Conservation (phyloP, 2,329 filamentous ascomycete species). For the Ophiostoma quercus region DNA sequence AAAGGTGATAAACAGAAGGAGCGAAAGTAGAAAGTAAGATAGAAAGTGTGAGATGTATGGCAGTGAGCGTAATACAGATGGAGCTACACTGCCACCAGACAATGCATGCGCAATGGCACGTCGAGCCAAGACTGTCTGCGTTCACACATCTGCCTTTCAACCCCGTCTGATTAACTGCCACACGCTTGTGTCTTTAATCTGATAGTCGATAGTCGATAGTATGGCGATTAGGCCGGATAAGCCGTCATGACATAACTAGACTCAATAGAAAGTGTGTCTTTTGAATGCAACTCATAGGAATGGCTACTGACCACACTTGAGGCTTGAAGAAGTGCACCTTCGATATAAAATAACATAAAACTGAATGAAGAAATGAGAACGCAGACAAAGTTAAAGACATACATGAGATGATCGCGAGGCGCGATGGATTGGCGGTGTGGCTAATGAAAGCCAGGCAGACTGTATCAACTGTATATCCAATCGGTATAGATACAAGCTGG, state of each 20-base stretch:
- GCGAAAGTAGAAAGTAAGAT: too few relatives aligned
- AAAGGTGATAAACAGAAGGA: not conserved
- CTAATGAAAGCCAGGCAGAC: not conserved
- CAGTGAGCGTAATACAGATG: conserved; percentile 9
- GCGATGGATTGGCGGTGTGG: not conserved
- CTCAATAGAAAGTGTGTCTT: too few relatives aligned
- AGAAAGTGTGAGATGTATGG: not conserved
- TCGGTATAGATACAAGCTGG: not conserved
- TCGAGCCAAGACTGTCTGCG: not conserved
- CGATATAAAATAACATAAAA: too few relatives aligned
- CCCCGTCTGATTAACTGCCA: not conserved
- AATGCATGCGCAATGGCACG: not conserved
- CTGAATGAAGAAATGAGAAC: too few relatives aligned
- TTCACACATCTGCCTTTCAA: not conserved
- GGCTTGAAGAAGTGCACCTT: not conserved
- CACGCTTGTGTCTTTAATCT: not conserved
- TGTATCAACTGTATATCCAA: not conserved
- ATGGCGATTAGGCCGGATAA: not conserved
- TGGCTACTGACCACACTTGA: not conserved
- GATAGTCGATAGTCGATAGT: not conserved
- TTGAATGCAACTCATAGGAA: too few relatives aligned
- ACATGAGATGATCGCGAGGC: not conserved
- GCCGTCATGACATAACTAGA: not conserved
- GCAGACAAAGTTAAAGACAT: not conserved
- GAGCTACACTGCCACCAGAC: not conserved